Percentiles rank a stretch among this genome's conserved stretches.
Evolutionary conservation across 2,329 filamentous ascomycete species (phyloP).

Genomic region (Xylaria digitata): DNA sequence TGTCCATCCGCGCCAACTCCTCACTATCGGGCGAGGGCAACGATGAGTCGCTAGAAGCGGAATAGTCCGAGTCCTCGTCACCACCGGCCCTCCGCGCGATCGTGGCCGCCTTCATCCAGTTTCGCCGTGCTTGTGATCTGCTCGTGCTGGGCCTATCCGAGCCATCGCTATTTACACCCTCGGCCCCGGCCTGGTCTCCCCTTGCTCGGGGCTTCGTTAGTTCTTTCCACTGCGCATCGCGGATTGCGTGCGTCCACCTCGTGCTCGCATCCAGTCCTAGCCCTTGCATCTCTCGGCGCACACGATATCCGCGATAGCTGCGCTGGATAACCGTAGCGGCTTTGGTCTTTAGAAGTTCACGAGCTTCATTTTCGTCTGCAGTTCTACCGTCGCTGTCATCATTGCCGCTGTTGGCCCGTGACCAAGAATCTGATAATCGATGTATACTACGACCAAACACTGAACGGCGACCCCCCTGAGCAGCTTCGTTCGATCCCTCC

Average conservation of each 20-base stretch:
- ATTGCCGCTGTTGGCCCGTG: slow-evolving; percentile 26
- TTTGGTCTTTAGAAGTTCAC: slow-evolving; percentile 48
- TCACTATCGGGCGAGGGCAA: slow-evolving; percentile 47
- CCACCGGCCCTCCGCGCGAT: slow-evolving; percentile 78
- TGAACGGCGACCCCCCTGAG: slow-evolving; percentile 21
- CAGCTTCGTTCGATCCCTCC: background rate
- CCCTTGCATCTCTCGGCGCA: slow-evolving; percentile 76
- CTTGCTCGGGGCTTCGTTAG: slow-evolving; percentile 59
- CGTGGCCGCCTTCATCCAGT: slow-evolving; percentile 80
- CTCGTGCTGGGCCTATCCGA: slow-evolving; percentile 33
- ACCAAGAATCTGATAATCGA: slow-evolving; percentile 30
- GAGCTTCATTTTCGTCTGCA: slow-evolving; percentile 37
- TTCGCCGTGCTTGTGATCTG: slow-evolving; percentile 64
- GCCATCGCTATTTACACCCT: slow-evolving; percentile 36
- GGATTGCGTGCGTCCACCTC: slow-evolving; percentile 75
- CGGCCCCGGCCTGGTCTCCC: slow-evolving; percentile 38
- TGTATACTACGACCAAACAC: slow-evolving; percentile 25
- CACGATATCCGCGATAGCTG: slow-evolving; percentile 81
- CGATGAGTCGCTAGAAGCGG: slow-evolving; percentile 53
- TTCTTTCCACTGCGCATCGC: slow-evolving; percentile 67
- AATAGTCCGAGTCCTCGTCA: slow-evolving; percentile 67
- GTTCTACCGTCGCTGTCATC: slow-evolving; percentile 1
- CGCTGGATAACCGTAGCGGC: slow-evolving; percentile 73
- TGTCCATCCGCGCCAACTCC: slow-evolving; percentile 44
- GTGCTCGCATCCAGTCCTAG: slow-evolving; percentile 75